Base-by-base conservation (phyloP, 1,284 basidiomycete species). In the Fomitopsis betulina region DNA sequence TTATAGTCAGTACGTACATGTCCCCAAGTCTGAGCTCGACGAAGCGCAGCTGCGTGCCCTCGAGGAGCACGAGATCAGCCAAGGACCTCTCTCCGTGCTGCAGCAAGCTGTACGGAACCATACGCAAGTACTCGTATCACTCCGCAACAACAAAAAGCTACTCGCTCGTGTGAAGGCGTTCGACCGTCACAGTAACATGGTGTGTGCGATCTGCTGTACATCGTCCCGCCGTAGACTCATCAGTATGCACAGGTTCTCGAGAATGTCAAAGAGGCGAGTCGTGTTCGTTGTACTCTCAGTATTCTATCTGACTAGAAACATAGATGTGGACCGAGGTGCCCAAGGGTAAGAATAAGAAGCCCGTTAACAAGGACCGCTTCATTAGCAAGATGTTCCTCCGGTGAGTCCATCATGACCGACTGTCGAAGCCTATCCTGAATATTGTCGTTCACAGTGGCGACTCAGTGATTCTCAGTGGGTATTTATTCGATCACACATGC, bases 301-400 rank as follows among this genome's bases (percentile, higher is more conserved):
- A 32, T 19, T 27, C 19, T 32, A 35, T 21, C 27, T 23, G 8
- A 15, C 35, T 12, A 15, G 13, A 15, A 19, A n/a, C 32, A 55
- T 62, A 96, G 92, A 98, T 98, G 96, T 99, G 97, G 97, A 98
- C 96, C 30, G 97, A 99, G 74, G 77, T 91, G 56, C 97, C 97
- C 23, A 99, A 98, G 76, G 94, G 94, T 54, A 99, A 98, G 79
- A 94, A 93, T 72, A 97, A 97, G 79, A 98, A 98, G 75, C 93
- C 97, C 3, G 89, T 99, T 61, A 98, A 99, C 81, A 98, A 97
- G 77, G 95, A 99, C 77, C 85, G 97, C 45, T 99, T 99, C 79
- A 97, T 99, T 73, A 97, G 94, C 77, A 99, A 96, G 77, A 97
- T 98, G 89, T 94, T 94, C 73, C 73, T 94, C 60, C 82, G 91